Evolutionary conservation across 75 land plant species (phyloP), one percentile per base, ranked within the genome.

Genomic region (Chamaecyparis obtusa): DNA sequence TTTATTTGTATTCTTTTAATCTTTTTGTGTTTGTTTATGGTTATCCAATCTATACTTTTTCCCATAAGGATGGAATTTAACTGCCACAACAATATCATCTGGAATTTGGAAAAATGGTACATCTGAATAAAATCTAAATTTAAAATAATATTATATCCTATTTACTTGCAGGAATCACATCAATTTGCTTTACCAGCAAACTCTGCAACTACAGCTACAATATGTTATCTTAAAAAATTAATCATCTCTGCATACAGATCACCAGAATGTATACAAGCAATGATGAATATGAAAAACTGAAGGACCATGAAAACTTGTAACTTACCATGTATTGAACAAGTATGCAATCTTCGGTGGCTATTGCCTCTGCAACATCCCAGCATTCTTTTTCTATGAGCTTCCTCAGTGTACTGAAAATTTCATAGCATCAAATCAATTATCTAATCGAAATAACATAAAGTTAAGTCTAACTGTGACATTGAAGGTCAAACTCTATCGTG

Each of bases 311-410:
- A 9, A 24, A 37, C 46, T 80, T 44, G 9, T 49, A 77, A 88
- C 49, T 36, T 87, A 95, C 98, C 91, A 96, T 86, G 88, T 93
- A 96, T 85, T 95, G 93, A 39, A 94, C 41, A 72, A 96, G 92
- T 37, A 88, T 85, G 14, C 36, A 88, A 79, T 95, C 91, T 56
- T 67, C 85, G 1, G 88, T 86, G 17, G 95, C 79, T 75, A 89
- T 91, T 32, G 60, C 60, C 88, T 96, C 97, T 83, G 97, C 98
- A 91, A 95, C 72, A 67, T 95, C 98, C 98, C 98, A 96, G 69
- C 88, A 89, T 39, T 94, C 97, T 89, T 95, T 95, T 83, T 92
- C 92, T 35, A 92, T 95, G 51, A 96, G 94, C 83, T 93, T 93
- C 85, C 93, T 93, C 41, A 96, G 51, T 36, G 92, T 90, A 85